Conservation (phyloP, 1,139 yeast genomes). For the Taiozyma sp. region DNA sequence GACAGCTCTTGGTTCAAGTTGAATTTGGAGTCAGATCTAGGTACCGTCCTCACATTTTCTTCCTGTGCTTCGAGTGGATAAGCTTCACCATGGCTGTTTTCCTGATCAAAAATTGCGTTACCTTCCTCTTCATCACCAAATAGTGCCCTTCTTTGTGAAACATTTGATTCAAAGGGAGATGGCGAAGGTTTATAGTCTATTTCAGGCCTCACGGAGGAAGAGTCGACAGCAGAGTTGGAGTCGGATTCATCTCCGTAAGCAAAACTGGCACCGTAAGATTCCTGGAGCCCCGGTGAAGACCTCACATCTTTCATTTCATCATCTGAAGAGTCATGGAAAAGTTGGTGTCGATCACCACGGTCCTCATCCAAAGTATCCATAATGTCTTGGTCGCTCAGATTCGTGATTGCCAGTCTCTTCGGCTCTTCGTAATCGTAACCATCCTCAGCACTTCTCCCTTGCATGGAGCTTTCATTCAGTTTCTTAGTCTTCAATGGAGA, state of each 20-base stretch:
- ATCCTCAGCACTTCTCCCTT: not conserved
- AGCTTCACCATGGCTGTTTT: not conserved
- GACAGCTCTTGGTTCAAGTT: conserved; percentile 1
- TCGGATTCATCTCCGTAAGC: not conserved
- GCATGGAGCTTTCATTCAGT: not conserved
- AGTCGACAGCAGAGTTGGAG: not conserved
- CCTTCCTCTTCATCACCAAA: not conserved
- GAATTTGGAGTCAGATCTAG: conserved; percentile 2
- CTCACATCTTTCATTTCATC: conserved; percentile 2
- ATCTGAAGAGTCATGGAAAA: conserved; percentile 19
- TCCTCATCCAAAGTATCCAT: not conserved
- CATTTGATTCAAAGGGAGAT: not conserved
- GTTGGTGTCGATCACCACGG: conserved; percentile 1
- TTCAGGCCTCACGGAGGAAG: conserved; percentile 7
- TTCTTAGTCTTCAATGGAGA: conserved; percentile 12
- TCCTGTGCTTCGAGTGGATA: not conserved
- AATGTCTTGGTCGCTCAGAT: not conserved
- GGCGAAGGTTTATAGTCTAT: conserved; percentile 4
- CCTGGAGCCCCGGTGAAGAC: not conserved
- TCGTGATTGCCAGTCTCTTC: not conserved
- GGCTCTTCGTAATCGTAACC: not conserved
- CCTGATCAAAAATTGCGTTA: not conserved
- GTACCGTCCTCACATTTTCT: not conserved
- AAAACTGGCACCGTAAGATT: not conserved
- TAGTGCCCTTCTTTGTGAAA: not conserved